Evolutionary conservation across 1,284 basidiomycete species (phyloP), one percentile per base, ranked within the genome.

Genomic region (Ceratobasidium sp.): DNA sequence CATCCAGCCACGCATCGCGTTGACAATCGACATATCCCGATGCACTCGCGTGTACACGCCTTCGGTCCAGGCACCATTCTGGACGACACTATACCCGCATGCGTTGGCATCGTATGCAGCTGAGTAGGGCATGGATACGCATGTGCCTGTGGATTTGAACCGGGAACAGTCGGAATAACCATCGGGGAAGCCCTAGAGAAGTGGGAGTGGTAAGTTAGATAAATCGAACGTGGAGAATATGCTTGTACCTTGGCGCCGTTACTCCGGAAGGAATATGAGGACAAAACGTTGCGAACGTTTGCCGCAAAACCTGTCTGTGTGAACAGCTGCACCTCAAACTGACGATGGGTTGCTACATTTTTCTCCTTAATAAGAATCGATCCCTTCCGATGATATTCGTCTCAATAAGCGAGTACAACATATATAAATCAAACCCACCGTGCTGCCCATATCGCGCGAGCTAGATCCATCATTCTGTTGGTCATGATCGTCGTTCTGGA

Each of bases 21-120:
- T 74, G 1, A 74, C 71, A 46, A 74, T 74, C 59, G 71, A 74
- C 71, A 74, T 74, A 23, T 74, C 71, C 46, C 71, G 71, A 42
- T 74, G 71, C 20, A 74, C 71, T 9, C 71, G 71, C 4, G 71
- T 74, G 50, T 74, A 74, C 13, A 74, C 71, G 12, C 71, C 71
- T 46, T 74, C 71, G 28, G 71, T 74, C 71, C 71, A 74, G 15
- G 71, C 6, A 9, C 71, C 71, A 15, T 5, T 28, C 26, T 74
- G 71, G 28, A 44, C 33, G 15, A 74, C 71, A 38, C 71, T 74
- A 33, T 74, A 74, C 1, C 71, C 71, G 42, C 71, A 74, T 15
- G 71, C 71, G 38, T 65, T 74, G 59, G 71, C 71, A 50, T 74
- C 61, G 40, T 74, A 74, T 23, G 71, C 71, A 7, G 71, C 71